Evolutionary conservation across 305 asterid species (phyloP), one percentile per base, ranked within the genome.

Genomic region (Lippia alba): DNA sequence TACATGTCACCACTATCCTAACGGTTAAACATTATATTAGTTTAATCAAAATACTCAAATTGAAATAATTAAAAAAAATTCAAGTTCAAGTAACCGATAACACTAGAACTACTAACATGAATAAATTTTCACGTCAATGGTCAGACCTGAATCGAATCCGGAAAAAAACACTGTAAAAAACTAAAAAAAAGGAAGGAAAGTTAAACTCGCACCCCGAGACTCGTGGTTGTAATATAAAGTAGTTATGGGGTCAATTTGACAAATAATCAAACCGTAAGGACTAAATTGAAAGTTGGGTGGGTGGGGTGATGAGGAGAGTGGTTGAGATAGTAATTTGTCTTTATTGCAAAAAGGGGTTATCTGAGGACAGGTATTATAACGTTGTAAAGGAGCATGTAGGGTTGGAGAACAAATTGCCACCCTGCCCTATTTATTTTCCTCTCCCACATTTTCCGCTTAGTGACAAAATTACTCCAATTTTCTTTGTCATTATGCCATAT

Each of bases 251-350:
- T 34, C 7, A 60, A 59, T 0, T 10, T n/a, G 58, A 36, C 0
- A 50, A 19, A 61, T 16, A 45, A 12, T 18, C 7, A 6, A 64
- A 18, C 45, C 3, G n/a, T 16, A 24, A 66, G 69, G 67, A 64
- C 11, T 12, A 30, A 56, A 15, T 2, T 56, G 4, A 66, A 39
- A 32, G 50, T 16, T 24, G 50, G 69, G 69, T 45, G 75, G 33
- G 56, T 20, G 56, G 60, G 34, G 44, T 14, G 45, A 6, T 34
- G 49, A 66, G 41, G 56, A 30, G 73, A 74, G 87, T 83, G 15
- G 93, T 83, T 84, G 85, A 51, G 81, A 58, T 8, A 44, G 76
- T 72, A 46, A 56, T 66, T 85, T 81, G 87, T 83, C 82, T 80
- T 81, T 55, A 87, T 78, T 53, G 74, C 66, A 41, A 74, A 85